Conservation (phyloP, 441 rosid genomes). For the Breynia disticha region DNA sequence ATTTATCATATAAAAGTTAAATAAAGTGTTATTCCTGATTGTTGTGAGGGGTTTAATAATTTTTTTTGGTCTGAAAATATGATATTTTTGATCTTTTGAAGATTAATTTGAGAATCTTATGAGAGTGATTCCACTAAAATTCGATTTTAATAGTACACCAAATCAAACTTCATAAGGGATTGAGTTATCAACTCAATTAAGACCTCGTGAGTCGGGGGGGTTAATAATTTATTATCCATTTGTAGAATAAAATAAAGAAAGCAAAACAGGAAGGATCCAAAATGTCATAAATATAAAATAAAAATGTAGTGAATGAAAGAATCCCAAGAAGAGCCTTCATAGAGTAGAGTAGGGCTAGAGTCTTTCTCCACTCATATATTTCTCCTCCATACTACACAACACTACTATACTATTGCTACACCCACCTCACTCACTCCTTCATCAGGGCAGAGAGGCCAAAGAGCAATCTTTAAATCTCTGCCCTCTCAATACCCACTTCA, state of each 20-base stretch:
- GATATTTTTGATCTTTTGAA: too few relatives aligned
- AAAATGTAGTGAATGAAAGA: background rate
- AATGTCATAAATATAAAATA: background rate
- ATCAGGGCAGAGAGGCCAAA: conserved; percentile 14
- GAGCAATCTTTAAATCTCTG: conserved; percentile 21
- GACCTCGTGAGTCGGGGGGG: too few relatives aligned
- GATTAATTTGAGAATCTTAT: too few relatives aligned
- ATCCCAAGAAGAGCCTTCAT: conserved; percentile 20
- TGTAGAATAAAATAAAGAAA: background rate
- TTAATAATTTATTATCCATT: too few relatives aligned
- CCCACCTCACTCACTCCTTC: background rate
- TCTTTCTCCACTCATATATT: conserved; percentile 7
- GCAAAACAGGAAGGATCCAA: conserved; percentile 16
- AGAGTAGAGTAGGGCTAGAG: conserved; percentile 56
- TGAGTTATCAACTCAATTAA: too few relatives aligned
- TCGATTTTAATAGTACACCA: too few relatives aligned
- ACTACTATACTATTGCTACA: background rate
- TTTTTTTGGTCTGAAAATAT: too few relatives aligned
- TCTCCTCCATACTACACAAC: background rate
- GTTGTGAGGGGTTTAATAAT: too few relatives aligned
- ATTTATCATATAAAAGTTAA: too few relatives aligned
- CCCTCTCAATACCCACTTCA: conserved; percentile 14
- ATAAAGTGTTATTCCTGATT: too few relatives aligned
- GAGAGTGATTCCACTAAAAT: too few relatives aligned
- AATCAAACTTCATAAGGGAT: too few relatives aligned